Conservation (phyloP, 257 asterid genomes). For the Solanum megistacrolobum region DNA sequence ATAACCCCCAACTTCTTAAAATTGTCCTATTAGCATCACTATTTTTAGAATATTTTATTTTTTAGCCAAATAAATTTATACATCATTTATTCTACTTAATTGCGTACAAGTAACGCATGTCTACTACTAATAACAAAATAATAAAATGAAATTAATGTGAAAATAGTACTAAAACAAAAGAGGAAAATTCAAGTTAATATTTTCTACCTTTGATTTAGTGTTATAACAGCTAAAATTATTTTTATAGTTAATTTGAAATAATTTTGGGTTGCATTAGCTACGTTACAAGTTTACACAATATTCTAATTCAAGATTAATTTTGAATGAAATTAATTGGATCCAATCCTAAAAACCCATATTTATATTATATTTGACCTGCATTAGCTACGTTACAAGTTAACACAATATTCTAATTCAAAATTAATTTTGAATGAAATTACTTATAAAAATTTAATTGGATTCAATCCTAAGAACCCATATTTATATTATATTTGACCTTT, state of each 20-base stretch:
- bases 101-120: background rate
- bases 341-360: background rate
- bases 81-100: background rate
- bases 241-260: background rate
- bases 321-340: background rate
- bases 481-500: background rate
- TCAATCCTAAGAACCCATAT: background rate
- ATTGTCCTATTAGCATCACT: background rate
- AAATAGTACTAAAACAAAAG: background rate
- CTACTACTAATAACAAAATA: background rate
- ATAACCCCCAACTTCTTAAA: background rate
- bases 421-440: background rate
- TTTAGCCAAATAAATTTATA: background rate
- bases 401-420: background rate
- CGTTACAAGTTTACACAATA: background rate
- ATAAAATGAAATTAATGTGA: background rate
- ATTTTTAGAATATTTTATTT: background rate
- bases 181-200: background rate
- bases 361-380: background rate
- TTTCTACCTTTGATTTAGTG: background rate
- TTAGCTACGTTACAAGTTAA: background rate
- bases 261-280: background rate
- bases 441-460: background rate
- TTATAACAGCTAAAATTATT: background rate
- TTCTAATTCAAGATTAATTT: background rate